phyloP scores from a whole-genome alignment of 768 basidiomycete genomes.

The Suillus subalutaceus region DNA sequence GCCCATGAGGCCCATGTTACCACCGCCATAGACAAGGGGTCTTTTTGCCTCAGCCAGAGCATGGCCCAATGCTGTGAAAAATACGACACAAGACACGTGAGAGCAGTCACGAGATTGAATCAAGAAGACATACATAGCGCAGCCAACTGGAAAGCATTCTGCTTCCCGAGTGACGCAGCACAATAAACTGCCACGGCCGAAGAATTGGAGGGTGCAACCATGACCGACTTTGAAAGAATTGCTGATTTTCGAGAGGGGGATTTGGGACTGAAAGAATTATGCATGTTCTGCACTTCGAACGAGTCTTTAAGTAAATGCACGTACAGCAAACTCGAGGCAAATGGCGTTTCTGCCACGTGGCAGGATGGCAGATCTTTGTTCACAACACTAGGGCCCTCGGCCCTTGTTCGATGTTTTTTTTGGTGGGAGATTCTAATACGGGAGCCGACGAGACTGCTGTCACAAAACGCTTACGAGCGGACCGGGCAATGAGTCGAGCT shows the following conservation, averaged over 20 bases:
- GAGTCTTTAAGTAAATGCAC: conserved; percentile 36
- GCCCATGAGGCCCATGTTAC: conserved; percentile 85
- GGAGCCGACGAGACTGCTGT: background rate
- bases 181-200: conserved; percentile 80
- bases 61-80: conserved; percentile 62
- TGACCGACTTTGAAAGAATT: conserved; percentile 18
- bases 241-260: conserved; percentile 6
- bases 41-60: conserved; percentile 65
- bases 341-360: background rate
- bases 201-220: conserved; percentile 35
- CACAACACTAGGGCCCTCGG: background rate
- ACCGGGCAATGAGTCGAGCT: background rate
- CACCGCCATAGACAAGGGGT: conserved; percentile 87
- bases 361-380: background rate
- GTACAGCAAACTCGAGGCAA: conserved; percentile 2
- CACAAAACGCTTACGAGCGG: background rate
- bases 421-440: background rate
- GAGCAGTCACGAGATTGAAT: conserved; percentile 12
- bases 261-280: conserved; percentile 16
- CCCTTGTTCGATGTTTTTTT: background rate
- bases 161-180: conserved; percentile 70
- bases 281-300: conserved; percentile 6
- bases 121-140: conserved; percentile 61
- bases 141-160: conserved; percentile 63
- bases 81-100: conserved; percentile 7